Base-by-base conservation (phyloP, 2,329 filamentous ascomycete genomes). In the Aspergillus versicolor region DNA sequence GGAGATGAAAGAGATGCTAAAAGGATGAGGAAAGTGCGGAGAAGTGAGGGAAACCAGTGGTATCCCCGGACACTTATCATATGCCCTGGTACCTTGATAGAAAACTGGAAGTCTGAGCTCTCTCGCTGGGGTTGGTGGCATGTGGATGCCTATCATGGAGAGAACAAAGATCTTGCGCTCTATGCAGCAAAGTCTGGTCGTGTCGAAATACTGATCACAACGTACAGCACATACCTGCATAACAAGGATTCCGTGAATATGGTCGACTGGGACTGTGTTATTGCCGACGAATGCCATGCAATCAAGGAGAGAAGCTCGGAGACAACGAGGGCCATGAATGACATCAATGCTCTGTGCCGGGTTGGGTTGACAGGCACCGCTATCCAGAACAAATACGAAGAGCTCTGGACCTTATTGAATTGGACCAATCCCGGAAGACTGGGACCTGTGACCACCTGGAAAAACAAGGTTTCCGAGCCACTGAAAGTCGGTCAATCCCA, bases 351-450 rank as follows among this genome's bases (percentile, higher is more conserved):
- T 0, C 82, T 97, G 2, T 97, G 94, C 69, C 85, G 94, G 34
- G 92, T 99, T 59, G 94, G 94, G 0, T 80, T 99, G 8, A 97
- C 92, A 0, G 94, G 94, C 2, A 99, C 94, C 0, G 93, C 93
- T 0, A 97, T 99, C 44, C 94, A 99, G 70, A 99, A 99, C 73
- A 94, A 91, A 63, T 99, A 99, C 71, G 91, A 97, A 70, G 94
- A 99, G 72, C 82, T 99, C 1, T 99, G 93, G 93, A 95, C 92
- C 0, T 80, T 99, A 0, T 79, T 99, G 3, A 96, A 99, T 70
- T 99, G 94, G 94, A 92, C 92, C 0, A 94, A 95, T 65, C 94
- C 94, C 0, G 93, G 92, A 0, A 76, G 74, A 40, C 82, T 89
- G 61, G 86, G 87, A 0, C 84, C 86, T 0, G 75, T 89, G 9